Evolutionary conservation across 2,329 filamentous ascomycete species (phyloP), one percentile per base, ranked within the genome.

Genomic region (Aspergillus thermomutatus): DNA sequence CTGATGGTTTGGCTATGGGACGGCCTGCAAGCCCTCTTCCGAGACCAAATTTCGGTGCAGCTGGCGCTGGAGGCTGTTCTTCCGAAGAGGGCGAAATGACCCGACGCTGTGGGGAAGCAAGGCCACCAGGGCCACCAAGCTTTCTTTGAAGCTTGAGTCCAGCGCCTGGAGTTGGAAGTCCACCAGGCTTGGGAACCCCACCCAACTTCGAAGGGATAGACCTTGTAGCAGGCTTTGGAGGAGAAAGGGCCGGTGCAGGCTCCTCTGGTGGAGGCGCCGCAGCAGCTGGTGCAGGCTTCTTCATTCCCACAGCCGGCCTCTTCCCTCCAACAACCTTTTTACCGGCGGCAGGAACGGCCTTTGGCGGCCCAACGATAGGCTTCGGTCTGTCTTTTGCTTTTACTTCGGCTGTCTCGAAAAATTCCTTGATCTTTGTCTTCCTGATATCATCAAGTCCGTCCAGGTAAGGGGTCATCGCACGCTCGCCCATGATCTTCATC

Each of bases 401-500:
- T 53, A 95, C 91, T 70, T 93, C 87, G 27, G 90, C 91, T 4
- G 83, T 82, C 54, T 93, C 90, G 58, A 87, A 90, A 72, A 86
- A 97, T 72, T 99, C 94, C 77, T 95, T 97, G 72, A 97, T 90
- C 75, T 97, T 99, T 60, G 82, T 89, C 78, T 96, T 97, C 59
- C 92, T 86, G 64, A 97, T 97, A 25, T 99, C 94, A 70, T 99
- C 94, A 2, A 99, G 80, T 3, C 91, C 91, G 61, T 97, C 93
- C 17, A 99, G 78, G 71, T 96, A 90, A 8, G 91, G 89, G 46
- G 89, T 91, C 94, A 99, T 99, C 52, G 90, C 90, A 56, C 94
- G 86, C 74, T 99, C 95, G 45, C 94, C 93, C 78, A 97, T 90
- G 54, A 99, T 97, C 78, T 97, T 99, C 94, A 97, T 97, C 50